phyloP scores from a whole-genome alignment of 495 filamentous ascomycete species.

The Penicillium desertorum region DNA sequence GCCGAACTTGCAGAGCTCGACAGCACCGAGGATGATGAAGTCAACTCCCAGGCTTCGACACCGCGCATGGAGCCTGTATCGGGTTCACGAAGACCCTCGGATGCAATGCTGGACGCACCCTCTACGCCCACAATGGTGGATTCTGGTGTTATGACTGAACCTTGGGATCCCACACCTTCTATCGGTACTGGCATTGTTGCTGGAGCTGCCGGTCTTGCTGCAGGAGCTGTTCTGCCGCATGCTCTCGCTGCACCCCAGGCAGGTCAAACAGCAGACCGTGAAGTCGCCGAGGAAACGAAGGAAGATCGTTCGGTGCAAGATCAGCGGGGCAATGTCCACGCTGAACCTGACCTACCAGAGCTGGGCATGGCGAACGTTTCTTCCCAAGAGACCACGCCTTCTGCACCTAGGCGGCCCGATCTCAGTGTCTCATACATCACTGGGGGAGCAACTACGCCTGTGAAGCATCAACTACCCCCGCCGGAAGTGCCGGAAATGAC shows the following conservation, averaged over 20 bases:
- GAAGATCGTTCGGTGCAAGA: slow-evolving; percentile 22
- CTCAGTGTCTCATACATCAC: slow-evolving; percentile 36
- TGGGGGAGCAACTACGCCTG: slow-evolving; percentile 34
- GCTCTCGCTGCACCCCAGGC: slow-evolving; percentile 28
- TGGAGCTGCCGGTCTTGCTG: slow-evolving; percentile 4
- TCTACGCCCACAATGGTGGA: slow-evolving; percentile 66
- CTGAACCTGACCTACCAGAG: slow-evolving; percentile 24
- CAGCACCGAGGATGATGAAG: slow-evolving; percentile 61
- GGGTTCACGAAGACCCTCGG: slow-evolving; percentile 42
- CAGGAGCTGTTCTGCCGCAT: slow-evolving; percentile 11
- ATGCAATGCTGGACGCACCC: slow-evolving; percentile 28
- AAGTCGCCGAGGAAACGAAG: slow-evolving; percentile 18
- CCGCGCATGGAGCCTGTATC: slow-evolving; percentile 46
- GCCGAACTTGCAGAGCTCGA: slow-evolving; percentile 82
- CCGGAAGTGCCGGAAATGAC: slow-evolving; percentile 27
- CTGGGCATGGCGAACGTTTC: slow-evolving; percentile 39
- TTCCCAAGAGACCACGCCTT: slow-evolving; percentile 41
- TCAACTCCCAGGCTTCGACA: slow-evolving; percentile 52
- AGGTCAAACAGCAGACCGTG: slow-evolving; percentile 17
- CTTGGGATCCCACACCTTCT: slow-evolving; percentile 42
- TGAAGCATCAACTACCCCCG: slow-evolving; percentile 22
- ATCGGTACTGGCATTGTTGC: slow-evolving; percentile 8
- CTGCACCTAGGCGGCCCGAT: slow-evolving; percentile 30
- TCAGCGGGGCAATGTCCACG: slow-evolving; percentile 19
- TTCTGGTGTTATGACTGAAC: slow-evolving; percentile 85